Base-by-base conservation (phyloP, 2,329 filamentous ascomycete species). In the Orbilia ellipsospora region DNA sequence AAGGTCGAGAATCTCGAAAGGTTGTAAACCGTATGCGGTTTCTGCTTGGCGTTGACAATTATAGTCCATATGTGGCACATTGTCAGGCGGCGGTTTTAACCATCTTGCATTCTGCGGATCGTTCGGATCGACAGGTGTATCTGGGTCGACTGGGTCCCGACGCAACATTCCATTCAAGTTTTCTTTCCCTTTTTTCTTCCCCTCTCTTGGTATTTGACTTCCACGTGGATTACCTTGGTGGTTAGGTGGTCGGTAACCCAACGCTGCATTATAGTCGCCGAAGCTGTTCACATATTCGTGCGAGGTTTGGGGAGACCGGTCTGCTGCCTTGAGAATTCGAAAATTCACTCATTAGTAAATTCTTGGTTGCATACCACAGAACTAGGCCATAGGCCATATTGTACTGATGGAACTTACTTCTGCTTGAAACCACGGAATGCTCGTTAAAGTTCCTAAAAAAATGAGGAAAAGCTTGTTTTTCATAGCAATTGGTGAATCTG, bases 31-130 rank as follows among this genome's bases (percentile, higher is more conserved):
- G 5, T 63, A 36, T 6, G 12, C 23, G 12, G 15, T 3, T 0
- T 15, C 10, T 1, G 1, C 15, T 42, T 48, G 28, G 1, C 64
- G 50, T 52, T 26, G 40, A 26, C 57, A 61, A 23, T 31, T 36
- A 26, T 61, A 61, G 10, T 31, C 23, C 36, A 45, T 40, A 44
- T 61, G 57, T n/a, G 16, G 57, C 1, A n/a, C 16, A 8, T 4
- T 20, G 3, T 31, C 15, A 26, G 10, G 12, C 6, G 55, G 55
- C 13, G 55, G 55, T n/a, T 23, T 26, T 1, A 59, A 10, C 55
- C 55, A 59, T 44, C 20, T 20, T 2, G 36, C 55, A 40, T 59
- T 45, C 15, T 18, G 15, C 18, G 55, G 55, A 31, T 59, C 55
- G 7, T 59, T 18, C 7, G 10, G 13, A 12, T 26, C 20, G 10